Evolutionary conservation across 768 basidiomycete species (phyloP).

Genomic region (Boletus rubropictus): DNA sequence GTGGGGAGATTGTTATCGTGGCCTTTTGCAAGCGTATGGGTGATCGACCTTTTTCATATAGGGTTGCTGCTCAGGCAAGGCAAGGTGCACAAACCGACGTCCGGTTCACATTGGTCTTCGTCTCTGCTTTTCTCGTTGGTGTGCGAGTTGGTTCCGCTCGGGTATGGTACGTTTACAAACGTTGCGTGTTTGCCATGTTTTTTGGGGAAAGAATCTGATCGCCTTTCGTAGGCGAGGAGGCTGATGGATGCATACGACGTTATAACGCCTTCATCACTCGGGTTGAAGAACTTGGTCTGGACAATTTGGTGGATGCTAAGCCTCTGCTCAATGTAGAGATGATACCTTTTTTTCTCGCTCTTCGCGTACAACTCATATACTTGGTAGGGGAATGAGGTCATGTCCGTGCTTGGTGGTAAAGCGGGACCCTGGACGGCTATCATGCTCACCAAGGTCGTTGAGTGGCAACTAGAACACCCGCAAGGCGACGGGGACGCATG

Average conservation of each 20-base stretch:
- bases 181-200: neutral
- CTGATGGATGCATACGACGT: slow-evolving; percentile 42
- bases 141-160: slow-evolving; percentile 58
- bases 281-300: slow-evolving; percentile 58
- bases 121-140: slow-evolving; percentile 73
- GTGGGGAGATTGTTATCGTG: slow-evolving; percentile 8
- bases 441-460: slow-evolving; percentile 58
- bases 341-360: neutral
- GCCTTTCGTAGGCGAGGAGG: slow-evolving; percentile 36
- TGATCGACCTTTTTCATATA: slow-evolving; percentile 18
- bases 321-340: slow-evolving; percentile 73
- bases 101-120: slow-evolving; percentile 63
- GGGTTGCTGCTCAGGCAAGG: slow-evolving; percentile 68
- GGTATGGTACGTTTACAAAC: slow-evolving; percentile 33
- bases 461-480: slow-evolving; percentile 86
- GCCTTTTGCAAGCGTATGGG: neutral
- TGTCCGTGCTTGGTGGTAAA: slow-evolving; percentile 46
- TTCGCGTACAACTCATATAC: neutral
- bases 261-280: slow-evolving; percentile 64
- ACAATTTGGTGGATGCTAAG: slow-evolving; percentile 56
- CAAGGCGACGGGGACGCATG: slow-evolving; percentile 61
- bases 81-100: slow-evolving; percentile 54
- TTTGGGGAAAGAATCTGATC: neutral
- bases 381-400: slow-evolving; percentile 66
- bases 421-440: slow-evolving; percentile 69